Evolutionary conservation across 225 moss, liverwort and hornwort species (phyloP).

Genomic region (Marchantia polymorpha): DNA sequence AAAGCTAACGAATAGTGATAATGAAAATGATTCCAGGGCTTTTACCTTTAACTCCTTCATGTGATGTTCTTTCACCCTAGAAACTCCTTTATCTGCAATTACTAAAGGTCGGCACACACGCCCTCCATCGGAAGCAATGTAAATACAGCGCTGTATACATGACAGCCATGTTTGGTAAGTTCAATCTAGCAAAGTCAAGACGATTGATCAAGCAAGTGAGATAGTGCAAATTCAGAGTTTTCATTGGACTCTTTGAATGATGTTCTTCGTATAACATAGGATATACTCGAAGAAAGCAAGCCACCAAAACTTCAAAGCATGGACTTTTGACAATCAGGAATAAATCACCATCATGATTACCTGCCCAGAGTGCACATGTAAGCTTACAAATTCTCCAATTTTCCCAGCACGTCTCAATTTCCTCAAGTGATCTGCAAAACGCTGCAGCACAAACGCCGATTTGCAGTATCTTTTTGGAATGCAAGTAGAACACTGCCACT

Average conservation of each 20-base stretch:
- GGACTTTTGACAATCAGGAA: not conserved
- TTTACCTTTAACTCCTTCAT: constrained; percentile 92
- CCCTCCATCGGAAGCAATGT: constrained; percentile 94
- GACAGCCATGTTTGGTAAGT: constrained; percentile 15
- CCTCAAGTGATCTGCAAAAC: constrained; percentile 80
- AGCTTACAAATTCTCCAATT: constrained; percentile 92
- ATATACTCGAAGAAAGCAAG: not conserved
- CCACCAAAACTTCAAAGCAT: not conserved
- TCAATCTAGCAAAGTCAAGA: no score
- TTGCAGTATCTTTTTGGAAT: not conserved
- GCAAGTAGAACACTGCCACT: no score
- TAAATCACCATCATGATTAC: constrained; percentile 8
- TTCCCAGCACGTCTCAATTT: constrained; percentile 87
- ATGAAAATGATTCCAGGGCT: no score
- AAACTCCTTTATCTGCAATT: constrained; percentile 75
- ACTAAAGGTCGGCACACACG: constrained; percentile 88
- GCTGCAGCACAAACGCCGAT: constrained; percentile 40
- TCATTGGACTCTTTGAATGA: not conserved
- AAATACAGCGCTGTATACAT: constrained; percentile 71
- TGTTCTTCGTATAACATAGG: not conserved
- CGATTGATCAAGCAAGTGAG: no score
- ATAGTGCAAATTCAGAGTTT: no score
- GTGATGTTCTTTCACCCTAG: constrained; percentile 95
- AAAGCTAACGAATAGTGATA: not conserved
- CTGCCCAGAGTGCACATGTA: constrained; percentile 87